Evolutionary conservation across 192 early-diverging fungal genomes (phyloP).

Genomic region (Coemansia sp.): DNA sequence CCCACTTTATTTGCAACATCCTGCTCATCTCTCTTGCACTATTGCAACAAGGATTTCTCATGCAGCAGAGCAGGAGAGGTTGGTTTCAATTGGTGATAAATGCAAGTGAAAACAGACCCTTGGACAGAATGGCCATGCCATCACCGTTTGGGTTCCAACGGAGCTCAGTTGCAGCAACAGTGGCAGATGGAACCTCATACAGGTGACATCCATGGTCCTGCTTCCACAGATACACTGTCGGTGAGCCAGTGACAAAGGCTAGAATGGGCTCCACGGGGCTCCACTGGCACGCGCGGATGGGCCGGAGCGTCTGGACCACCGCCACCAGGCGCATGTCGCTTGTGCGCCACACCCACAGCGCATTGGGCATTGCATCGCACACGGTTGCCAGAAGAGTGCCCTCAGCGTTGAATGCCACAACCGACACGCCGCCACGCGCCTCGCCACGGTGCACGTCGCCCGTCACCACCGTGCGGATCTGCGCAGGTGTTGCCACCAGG

Average conservation of each 20-base stretch:
- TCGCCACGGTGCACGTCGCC: slow-evolving; percentile 28
- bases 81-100: slow-evolving; percentile 16
- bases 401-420: slow-evolving; percentile 34
- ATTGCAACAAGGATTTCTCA: no score
- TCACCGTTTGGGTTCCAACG: slow-evolving; percentile 46
- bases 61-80: background rate
- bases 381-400: slow-evolving; percentile 30
- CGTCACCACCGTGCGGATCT: slow-evolving; percentile 13
- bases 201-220: slow-evolving; percentile 29
- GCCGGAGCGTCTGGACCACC: slow-evolving; percentile 30
- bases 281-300: slow-evolving; percentile 37
- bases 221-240: slow-evolving; percentile 48
- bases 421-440: background rate
- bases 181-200: slow-evolving; percentile 28
- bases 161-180: slow-evolving; percentile 9
- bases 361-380: slow-evolving; percentile 31
- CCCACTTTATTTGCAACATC: no score
- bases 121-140: slow-evolving; percentile 31
- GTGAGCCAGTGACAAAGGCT: slow-evolving; percentile 29
- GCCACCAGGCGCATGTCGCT: slow-evolving; percentile 24
- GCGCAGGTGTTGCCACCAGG: slow-evolving; percentile 12
- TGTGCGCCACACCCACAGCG: slow-evolving; percentile 45
- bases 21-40: no score
- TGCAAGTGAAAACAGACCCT: slow-evolving; percentile 38
- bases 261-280: slow-evolving; percentile 39